Conservation (phyloP, 2,329 filamentous ascomycete genomes). For the Teratosphaeria epicoccoides region DNA sequence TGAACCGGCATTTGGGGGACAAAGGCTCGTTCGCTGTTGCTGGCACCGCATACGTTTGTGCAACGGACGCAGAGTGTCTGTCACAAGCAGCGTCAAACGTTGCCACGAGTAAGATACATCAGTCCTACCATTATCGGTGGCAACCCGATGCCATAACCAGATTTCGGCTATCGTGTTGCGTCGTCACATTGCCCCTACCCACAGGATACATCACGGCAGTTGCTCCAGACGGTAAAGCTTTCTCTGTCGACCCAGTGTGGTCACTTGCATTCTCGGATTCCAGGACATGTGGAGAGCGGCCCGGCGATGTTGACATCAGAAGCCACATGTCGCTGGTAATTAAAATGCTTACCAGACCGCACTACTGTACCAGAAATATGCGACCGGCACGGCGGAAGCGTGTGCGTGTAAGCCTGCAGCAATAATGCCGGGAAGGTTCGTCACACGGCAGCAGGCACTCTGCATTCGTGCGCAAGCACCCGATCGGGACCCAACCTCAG, state of each 20-base stretch:
- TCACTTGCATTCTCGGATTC: background rate
- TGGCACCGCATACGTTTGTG: background rate
- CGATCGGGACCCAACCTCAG: background rate
- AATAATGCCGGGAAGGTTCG: background rate
- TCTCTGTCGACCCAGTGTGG: background rate
- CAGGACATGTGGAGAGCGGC: background rate
- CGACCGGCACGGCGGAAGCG: background rate
- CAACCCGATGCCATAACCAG: too few relatives aligned
- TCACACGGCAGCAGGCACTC: background rate
- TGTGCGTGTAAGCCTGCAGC: background rate
- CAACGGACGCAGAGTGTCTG: background rate
- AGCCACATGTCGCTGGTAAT: background rate
- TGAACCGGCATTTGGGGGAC: background rate
- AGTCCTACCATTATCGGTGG: too few relatives aligned
- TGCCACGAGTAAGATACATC: background rate
- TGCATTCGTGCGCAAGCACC: background rate
- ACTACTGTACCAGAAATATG: background rate
- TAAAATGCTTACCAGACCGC: background rate
- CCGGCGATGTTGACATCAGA: background rate
- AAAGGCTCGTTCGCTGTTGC: background rate
- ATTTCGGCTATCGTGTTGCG: too few relatives aligned
- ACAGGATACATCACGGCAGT: too few relatives aligned
- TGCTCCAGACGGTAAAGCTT: background rate
- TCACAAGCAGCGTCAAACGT: background rate
- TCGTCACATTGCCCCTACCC: too few relatives aligned